Conservation (phyloP, 2,329 filamentous ascomycete species). For the Cladosporium oxysporum region DNA sequence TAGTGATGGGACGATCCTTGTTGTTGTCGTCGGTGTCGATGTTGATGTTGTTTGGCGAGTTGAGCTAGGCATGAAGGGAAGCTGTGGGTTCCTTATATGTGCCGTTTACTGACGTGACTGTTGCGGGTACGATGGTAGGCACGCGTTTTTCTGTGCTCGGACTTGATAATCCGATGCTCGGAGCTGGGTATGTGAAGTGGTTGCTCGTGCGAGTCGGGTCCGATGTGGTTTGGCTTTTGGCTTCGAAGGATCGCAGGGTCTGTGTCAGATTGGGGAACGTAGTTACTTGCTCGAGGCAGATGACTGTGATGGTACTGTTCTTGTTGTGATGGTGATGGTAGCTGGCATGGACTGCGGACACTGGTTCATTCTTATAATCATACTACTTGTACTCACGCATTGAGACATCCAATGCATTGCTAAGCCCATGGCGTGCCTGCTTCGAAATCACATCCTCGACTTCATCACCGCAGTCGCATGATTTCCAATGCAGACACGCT, state of each 20-base stretch:
- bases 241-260: conserved; percentile 1
- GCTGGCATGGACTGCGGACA: too few relatives aligned
- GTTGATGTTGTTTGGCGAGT: background rate
- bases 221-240: background rate
- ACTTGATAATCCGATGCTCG: conserved; percentile 3
- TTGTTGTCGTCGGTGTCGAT: background rate
- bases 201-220: conserved; percentile 2
- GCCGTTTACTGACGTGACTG: background rate
- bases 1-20: background rate
- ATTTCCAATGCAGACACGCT: background rate
- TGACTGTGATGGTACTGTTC: background rate
- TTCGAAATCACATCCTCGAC: background rate
- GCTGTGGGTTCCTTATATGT: conserved; percentile 1
- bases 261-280: background rate
- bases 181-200: conserved; percentile 4
- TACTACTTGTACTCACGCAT: background rate
- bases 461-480: background rate
- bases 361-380: background rate
- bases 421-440: background rate
- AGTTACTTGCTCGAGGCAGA: background rate
- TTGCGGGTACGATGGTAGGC: background rate
- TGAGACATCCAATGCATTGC: background rate
- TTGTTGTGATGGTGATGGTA: background rate
- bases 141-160: conserved; percentile 6
- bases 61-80: background rate